Evolutionary conservation across 2,329 filamentous ascomycete species (phyloP).

Genomic region (Cercospora berteroae): DNA sequence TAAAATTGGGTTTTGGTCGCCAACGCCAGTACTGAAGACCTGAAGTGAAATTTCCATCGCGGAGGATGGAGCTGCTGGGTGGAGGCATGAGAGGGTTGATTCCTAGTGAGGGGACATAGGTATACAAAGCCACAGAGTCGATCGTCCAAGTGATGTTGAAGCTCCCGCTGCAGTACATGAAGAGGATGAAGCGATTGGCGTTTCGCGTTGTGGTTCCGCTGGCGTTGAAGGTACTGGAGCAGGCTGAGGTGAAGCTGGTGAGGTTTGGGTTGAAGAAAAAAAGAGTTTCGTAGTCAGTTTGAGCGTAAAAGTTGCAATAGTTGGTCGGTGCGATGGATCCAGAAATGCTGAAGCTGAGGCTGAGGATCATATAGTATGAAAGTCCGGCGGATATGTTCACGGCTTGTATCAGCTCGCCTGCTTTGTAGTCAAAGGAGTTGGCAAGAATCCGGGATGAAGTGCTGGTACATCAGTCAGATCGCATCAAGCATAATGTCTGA

Average conservation of each 20-base stretch:
- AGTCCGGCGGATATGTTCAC: not conserved
- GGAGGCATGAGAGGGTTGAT: not conserved
- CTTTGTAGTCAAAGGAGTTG: not conserved
- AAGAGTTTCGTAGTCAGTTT: slow-evolving; percentile 1
- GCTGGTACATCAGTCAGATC: not conserved
- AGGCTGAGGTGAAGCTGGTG: not conserved
- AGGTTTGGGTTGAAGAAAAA: slow-evolving; percentile 2
- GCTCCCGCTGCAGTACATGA: slow-evolving; percentile 4
- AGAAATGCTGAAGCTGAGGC: not conserved
- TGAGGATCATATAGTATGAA: not conserved
- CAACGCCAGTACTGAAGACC: not conserved
- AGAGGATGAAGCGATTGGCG: slow-evolving; percentile 3
- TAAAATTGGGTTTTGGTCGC: not conserved
- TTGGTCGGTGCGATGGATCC: not conserved
- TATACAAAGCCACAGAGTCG: not conserved
- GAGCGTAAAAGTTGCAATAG: slow-evolving; percentile 2
- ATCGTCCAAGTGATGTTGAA: slow-evolving; percentile 7
- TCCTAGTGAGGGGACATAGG: not conserved
- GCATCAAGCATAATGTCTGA: not conserved
- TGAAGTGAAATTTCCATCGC: slow-evolving; percentile 1
- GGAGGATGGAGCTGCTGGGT: not conserved
- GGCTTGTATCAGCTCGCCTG: not conserved
- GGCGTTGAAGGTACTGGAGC: slow-evolving; percentile 3
- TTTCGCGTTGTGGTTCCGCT: slow-evolving; percentile 1
- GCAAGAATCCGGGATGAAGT: not conserved